These are phyloP conservation scores for Centrapalus pauciflorus DNA, from an alignment of 129 eudicot genomes.

Conservation along the genomic window DNA sequence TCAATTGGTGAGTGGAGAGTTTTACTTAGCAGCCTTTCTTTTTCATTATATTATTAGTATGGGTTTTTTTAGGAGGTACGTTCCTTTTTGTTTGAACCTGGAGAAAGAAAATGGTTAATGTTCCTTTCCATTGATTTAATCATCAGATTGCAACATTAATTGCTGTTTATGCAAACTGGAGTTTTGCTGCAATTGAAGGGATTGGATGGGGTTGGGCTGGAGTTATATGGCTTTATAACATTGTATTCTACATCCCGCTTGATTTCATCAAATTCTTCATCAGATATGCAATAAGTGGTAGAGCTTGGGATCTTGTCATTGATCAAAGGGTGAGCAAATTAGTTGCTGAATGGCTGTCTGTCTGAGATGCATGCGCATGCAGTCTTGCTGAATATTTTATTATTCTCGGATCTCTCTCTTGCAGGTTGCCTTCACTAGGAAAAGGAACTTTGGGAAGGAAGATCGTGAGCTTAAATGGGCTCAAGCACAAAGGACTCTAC, in stretches of 20 bases:
- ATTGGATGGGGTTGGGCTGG: slow-evolving; percentile 95
- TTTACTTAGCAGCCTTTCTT: neutral
- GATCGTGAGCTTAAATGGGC: slow-evolving; percentile 84
- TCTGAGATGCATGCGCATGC: too few relatives aligned
- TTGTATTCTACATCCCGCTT: slow-evolving; percentile 61
- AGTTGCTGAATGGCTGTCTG: neutral
- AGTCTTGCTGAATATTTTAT: neutral
- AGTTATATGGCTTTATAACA: slow-evolving; percentile 67
- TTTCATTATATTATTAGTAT: neutral
- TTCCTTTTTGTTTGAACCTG: neutral
- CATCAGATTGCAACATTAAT: slow-evolving; percentile 71
- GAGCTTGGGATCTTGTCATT: slow-evolving; percentile 72
- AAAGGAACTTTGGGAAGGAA: slow-evolving; percentile 69
- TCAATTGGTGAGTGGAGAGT: slow-evolving; percentile 49
- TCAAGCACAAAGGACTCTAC: slow-evolving; percentile 62
- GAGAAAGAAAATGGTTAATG: neutral
- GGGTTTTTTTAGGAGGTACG: too few relatives aligned
- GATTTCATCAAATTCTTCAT: slow-evolving; percentile 60
- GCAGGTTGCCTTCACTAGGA: slow-evolving; percentile 73
- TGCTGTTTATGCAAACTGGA: slow-evolving; percentile 81
- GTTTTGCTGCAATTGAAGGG: slow-evolving; percentile 66
- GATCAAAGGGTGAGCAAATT: slow-evolving; percentile 57
- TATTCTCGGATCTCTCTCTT: neutral
- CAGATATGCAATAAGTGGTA: slow-evolving; percentile 58
- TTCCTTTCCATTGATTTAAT: neutral